A percentile compares a stretch with the other conserved stretches of the same genome.
Evolutionary conservation across 2,329 filamentous ascomycete genomes (phyloP).

Genomic region (Colletotrichum godetiae): DNA sequence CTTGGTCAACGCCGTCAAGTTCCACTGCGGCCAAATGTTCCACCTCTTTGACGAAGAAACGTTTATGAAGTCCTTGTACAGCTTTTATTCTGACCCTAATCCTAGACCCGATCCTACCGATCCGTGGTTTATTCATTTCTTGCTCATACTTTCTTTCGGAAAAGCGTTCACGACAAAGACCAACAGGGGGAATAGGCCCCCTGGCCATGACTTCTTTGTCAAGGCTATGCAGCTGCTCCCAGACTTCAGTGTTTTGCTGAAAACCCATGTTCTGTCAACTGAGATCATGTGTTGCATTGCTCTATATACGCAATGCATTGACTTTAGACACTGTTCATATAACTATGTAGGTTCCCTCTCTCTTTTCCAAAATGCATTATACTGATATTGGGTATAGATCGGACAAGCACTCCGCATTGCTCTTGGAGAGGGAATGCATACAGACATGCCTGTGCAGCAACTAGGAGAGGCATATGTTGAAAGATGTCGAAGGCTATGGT

Average conservation of each 20-base stretch:
- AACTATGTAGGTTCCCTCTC: conserved; percentile 49
- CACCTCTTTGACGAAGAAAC: conserved; percentile 64
- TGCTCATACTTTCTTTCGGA: conserved; percentile 65
- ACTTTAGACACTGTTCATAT: conserved; percentile 58
- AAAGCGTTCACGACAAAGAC: conserved; percentile 61
- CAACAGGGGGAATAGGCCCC: conserved; percentile 49
- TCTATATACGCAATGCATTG: conserved; percentile 63
- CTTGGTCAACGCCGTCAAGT: conserved; percentile 67
- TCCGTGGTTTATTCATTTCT: conserved; percentile 65
- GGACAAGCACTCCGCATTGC: conserved; percentile 64
- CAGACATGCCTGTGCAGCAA: conserved; percentile 57
- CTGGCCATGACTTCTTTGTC: conserved; percentile 59
- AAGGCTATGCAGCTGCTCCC: conserved; percentile 57
- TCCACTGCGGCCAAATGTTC: conserved; percentile 64
- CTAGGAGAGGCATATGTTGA: conserved; percentile 54
- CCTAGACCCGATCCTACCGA: conserved; percentile 34
- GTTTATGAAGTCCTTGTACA: conserved; percentile 54
- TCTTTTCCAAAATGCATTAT: neutral
- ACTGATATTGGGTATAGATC: conserved; percentile 45
- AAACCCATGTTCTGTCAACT: conserved; percentile 56
- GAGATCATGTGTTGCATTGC: conserved; percentile 64
- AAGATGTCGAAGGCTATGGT: conserved; percentile 62
- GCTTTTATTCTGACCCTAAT: conserved; percentile 42
- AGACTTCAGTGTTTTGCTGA: conserved; percentile 51
- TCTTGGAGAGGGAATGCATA: conserved; percentile 62